These are phyloP conservation scores for Pontederia crassipes DNA, from an alignment of 176 grass and related monocot species.

Conservation along the genomic window DNA sequence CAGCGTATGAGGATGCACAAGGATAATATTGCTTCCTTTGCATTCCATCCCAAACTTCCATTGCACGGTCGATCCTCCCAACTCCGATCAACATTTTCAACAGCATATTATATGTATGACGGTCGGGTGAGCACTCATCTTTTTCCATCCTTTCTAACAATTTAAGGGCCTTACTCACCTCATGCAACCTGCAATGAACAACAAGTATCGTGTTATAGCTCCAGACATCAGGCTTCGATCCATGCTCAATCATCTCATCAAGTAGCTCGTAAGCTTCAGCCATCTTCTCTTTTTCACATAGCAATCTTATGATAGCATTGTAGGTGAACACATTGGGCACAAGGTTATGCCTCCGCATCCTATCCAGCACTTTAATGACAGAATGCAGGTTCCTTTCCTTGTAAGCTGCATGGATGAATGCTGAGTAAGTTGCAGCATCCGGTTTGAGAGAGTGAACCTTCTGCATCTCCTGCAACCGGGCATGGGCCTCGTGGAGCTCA, in stretches of 20 bases:
- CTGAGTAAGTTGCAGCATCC: slow-evolving; percentile 55
- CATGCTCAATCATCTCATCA: slow-evolving; percentile 41
- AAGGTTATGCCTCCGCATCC: slow-evolving; percentile 38
- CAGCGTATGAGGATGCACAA: slow-evolving; percentile 51
- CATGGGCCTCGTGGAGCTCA: slow-evolving; percentile 33
- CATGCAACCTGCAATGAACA: slow-evolving; percentile 65
- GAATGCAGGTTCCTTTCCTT: slow-evolving; percentile 40
- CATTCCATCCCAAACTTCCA: slow-evolving; percentile 91
- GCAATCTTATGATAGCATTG: slow-evolving; percentile 51
- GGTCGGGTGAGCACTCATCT: slow-evolving; percentile 40
- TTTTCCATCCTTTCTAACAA: slow-evolving; percentile 73
- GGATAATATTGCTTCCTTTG: slow-evolving; percentile 59
- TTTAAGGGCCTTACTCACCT: slow-evolving; percentile 60
- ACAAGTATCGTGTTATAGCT: slow-evolving; percentile 66
- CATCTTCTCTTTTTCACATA: slow-evolving; percentile 55
- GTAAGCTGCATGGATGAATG: slow-evolving; percentile 47
- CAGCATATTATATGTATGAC: slow-evolving; percentile 77
- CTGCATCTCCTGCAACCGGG: slow-evolving; percentile 49
- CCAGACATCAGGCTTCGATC: slow-evolving; percentile 62
- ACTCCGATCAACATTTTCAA: slow-evolving; percentile 62
- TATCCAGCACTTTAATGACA: slow-evolving; percentile 56
- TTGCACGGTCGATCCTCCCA: slow-evolving; percentile 53
- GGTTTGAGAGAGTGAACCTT: slow-evolving; percentile 31
- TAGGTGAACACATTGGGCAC: slow-evolving; percentile 78
- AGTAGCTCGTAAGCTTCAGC: slow-evolving; percentile 77